Evolutionary conservation across 1,284 basidiomycete genomes (phyloP), one percentile per base, ranked within the genome.

Genomic region (Ustilago hordei): DNA sequence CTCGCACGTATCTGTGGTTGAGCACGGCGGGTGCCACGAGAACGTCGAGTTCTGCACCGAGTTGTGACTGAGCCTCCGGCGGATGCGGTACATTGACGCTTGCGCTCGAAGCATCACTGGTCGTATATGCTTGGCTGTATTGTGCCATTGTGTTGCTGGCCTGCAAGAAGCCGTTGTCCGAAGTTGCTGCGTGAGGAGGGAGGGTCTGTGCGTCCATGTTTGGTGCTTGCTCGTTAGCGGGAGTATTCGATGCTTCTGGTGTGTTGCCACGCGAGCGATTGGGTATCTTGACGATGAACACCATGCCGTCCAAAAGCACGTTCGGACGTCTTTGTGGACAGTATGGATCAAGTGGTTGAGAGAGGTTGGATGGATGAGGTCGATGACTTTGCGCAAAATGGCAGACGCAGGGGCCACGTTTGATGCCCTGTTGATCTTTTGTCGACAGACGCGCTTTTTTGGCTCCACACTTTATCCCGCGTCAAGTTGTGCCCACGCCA

Each of bases 231-330:
- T 69, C 45, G 59, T 12, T 52, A n/a, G 67, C 48, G 3, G 72
- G 60, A 8, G 61, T 64, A 35, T 52, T 71, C 36, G 64, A 67
- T 32, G 73, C 60, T 45, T 77, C 70, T 15, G 69, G 75, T 36
- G 67, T 73, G 53, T 62, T 69, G n/a, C 69, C 71, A 32, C 78
- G 55, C 15, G 74, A 77, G 61, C 75, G 59, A 34, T 57, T 73
- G 62, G 80, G 81, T 54, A 82, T 77, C 78, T 81, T 83, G 69
- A 83, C 79, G 60, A 83, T 80, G 57, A 83, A 80, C 50, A 81
- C 81, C 81, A 83, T 83, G 12, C 35, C 34, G 4, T 31, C 36
- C 5, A 31, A 19, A 12, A 19, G 45, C 39, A 17, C 17, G 13
- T 12, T 41, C 11, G 13, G 17, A 38, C 9, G 36, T 38, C 36